phyloP scores from a whole-genome alignment of 2,329 filamentous ascomycete genomes.

The Ophiognomonia clavigignenti-juglandacearum region DNA sequence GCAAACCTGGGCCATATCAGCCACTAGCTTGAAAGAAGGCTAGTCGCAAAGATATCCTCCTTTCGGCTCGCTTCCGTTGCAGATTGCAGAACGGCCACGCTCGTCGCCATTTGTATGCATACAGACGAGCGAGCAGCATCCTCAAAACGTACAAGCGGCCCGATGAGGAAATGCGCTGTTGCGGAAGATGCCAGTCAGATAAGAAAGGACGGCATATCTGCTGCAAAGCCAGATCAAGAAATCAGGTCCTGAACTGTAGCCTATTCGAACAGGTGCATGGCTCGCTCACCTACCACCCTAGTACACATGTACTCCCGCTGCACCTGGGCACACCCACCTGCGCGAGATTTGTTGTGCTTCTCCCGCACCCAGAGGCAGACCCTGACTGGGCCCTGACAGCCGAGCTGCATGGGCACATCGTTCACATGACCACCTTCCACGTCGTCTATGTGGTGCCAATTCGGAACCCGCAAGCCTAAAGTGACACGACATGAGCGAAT shows the following conservation, averaged over 20 bases:
- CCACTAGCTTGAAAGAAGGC: too few species aligned
- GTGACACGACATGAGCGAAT: conserved; percentile 2
- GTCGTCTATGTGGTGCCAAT: neutral
- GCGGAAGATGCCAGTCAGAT: too few species aligned
- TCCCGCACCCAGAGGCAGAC: neutral
- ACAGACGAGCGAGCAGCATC: neutral
- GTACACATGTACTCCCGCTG: neutral
- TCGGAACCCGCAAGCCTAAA: neutral
- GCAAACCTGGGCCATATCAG: too few species aligned
- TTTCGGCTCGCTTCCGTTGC: too few species aligned
- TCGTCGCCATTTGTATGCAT: too few species aligned
- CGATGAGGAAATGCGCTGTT: neutral
- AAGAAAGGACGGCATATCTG: too few species aligned
- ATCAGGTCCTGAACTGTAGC: too few species aligned
- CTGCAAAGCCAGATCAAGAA: neutral
- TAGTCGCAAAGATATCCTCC: too few species aligned
- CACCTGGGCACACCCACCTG: conserved; percentile 8
- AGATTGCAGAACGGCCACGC: too few species aligned
- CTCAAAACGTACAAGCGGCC: neutral
- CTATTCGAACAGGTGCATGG: too few species aligned
- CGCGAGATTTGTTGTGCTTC: conserved; percentile 4
- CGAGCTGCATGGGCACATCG: conserved; percentile 8
- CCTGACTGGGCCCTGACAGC: conserved; percentile 8
- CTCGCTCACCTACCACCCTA: too few species aligned
- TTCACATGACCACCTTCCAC: conserved; percentile 13